Percentiles rank a stretch among this genome's conserved stretches.
phyloP scores from a whole-genome alignment of 176 grass and related monocot species.

The Raddia guianensis region DNA sequence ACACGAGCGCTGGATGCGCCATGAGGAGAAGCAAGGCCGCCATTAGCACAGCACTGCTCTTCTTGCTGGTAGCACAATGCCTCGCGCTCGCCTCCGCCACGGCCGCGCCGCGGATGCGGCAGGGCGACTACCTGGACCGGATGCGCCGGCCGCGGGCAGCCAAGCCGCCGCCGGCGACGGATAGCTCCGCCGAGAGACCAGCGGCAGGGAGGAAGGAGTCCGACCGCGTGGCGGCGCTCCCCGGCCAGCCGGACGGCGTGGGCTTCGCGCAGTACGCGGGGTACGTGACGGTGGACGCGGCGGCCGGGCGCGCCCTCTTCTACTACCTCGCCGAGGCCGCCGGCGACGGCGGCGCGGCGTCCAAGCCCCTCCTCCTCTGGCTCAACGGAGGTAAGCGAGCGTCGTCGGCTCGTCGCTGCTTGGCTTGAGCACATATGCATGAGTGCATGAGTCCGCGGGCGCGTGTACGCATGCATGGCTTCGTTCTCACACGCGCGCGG shows the following conservation, averaged over 20 bases:
- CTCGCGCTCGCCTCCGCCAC: conserved; percentile 23
- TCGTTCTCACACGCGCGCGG: neutral
- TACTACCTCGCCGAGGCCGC: conserved; percentile 83
- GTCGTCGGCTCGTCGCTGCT: neutral
- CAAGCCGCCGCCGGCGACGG: conserved; percentile 10
- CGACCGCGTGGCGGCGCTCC: conserved; percentile 63
- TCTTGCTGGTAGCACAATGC: conserved; percentile 10
- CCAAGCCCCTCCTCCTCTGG: conserved; percentile 81
- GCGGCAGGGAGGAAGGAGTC: conserved; percentile 43
- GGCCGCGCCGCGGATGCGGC: conserved; percentile 3
- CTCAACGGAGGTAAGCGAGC: conserved; percentile 68
- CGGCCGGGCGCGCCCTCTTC: conserved; percentile 70
- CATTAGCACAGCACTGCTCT: neutral
- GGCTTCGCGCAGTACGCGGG: conserved; percentile 82
- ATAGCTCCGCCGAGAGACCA: neutral
- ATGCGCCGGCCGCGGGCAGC: conserved; percentile 21
- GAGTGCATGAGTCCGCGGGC: neutral
- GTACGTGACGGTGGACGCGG: conserved; percentile 76
- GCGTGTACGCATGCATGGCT: neutral
- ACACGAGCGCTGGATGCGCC: neutral
- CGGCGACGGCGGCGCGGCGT: neutral
- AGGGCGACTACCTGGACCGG: conserved; percentile 54
- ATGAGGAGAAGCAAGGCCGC: conserved; percentile 15
- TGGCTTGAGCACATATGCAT: neutral
- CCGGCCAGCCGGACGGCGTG: conserved; percentile 64